Evolutionary conservation across 2,329 filamentous ascomycete species (phyloP), one percentile per base, ranked within the genome.

Genomic region (Cryphonectria parasitica): DNA sequence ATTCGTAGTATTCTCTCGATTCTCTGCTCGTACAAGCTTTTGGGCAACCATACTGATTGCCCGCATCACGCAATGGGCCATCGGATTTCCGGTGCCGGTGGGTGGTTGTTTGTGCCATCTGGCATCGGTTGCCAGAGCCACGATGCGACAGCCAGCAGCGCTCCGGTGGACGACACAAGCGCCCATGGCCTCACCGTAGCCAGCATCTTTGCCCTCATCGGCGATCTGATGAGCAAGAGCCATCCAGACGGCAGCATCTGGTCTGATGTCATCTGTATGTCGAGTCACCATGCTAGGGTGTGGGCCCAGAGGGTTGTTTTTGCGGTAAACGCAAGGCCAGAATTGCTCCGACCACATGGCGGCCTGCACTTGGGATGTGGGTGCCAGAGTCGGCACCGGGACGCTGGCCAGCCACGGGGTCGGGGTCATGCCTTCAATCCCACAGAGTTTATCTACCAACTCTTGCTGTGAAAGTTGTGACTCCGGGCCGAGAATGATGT

Each of bases 241-340:
- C 86, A 92, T 91, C 87, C 88, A 95, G 69, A 87, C 80, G 4
- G 86, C 85, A 0, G 89, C 88, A 73, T 92, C 87, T 62, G 86
- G 81, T 69, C 86, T 85, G 67, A 97, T 88, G 72, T 93, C 90
- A 17, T 90, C 87, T 54, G 91, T 90, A 39, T 91, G 89, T 71
- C 91, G 89, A 58, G 87, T 84, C 69, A 95, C 89, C 77, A 92
- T 88, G 76, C 90, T 89, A 72, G 93, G 93, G 77, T 97, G 93
- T 25, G 93, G 93, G 4, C 93, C 93, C 71, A 95, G 92, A 2
- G 93, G 93, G 77, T 96, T 96, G 74, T 92, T 95, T 82, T 94
- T 94, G 74, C 93, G 91, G 82, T 96, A 97, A 64, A 95, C 89
- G 1, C 91, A 92, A 17, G 93, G 93, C 93, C 93, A 97, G 79